A percentile compares a stretch with the other conserved stretches of the same genome.
Conservation (phyloP, 2,329 filamentous ascomycete genomes). For the Neonectria neomacrospora region DNA sequence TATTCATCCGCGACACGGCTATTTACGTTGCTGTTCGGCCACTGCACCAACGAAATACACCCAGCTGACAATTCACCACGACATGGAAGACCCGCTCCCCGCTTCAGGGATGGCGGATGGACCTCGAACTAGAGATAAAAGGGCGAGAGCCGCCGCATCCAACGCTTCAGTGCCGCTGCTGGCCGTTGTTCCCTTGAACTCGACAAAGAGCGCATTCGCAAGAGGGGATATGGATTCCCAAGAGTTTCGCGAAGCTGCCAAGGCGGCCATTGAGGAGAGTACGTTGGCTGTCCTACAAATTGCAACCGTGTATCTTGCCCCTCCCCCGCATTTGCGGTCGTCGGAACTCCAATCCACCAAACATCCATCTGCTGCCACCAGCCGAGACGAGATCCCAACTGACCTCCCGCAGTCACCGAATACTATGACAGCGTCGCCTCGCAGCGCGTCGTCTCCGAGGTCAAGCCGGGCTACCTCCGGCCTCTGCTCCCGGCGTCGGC, state of each 20-base stretch:
- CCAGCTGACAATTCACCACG: not conserved
- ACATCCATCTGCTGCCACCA: not conserved
- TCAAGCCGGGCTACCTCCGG: conserved; percentile 86
- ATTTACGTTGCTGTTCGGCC: not conserved
- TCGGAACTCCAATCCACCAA: conserved; percentile 5
- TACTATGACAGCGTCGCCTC: conserved; percentile 83
- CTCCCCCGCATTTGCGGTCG: conserved; percentile 12
- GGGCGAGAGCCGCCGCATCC: conserved; percentile 3
- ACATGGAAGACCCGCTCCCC: conserved; percentile 3
- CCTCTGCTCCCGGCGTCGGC: conserved; percentile 77
- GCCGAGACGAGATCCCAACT: not conserved
- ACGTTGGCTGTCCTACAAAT: conserved; percentile 53
- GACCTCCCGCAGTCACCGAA: conserved; percentile 70
- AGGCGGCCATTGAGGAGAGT: conserved; percentile 86
- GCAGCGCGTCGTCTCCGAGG: conserved; percentile 78
- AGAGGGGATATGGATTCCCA: conserved; percentile 74
- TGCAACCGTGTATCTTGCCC: not conserved
- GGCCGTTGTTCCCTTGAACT: not conserved
- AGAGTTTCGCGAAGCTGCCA: conserved; percentile 81
- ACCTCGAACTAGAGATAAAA: not conserved
- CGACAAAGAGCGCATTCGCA: not conserved
- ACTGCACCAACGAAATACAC: not conserved
- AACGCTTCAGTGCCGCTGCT: not conserved
- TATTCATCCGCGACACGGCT: not conserved
- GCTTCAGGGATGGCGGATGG: not conserved